These are phyloP conservation scores for Cicer judaicum DNA, from an alignment of 306 rosid genomes.

Conservation along the genomic window DNA sequence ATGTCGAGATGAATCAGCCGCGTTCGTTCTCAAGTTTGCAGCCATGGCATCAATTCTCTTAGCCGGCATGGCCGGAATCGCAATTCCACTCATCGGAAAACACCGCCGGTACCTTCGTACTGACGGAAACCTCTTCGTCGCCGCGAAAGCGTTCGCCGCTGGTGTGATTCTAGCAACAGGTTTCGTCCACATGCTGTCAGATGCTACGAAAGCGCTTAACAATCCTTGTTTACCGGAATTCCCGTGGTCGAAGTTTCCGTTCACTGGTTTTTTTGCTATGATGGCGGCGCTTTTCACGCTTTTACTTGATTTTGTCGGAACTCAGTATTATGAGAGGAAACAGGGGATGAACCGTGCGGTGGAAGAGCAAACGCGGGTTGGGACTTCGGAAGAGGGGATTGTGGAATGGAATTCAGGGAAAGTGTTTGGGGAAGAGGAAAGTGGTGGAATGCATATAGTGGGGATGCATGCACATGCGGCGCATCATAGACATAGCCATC, in stretches of 20 bases:
- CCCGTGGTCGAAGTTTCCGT: slow-evolving; percentile 92
- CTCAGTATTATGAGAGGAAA: slow-evolving; percentile 86
- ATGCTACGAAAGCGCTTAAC: slow-evolving; percentile 58
- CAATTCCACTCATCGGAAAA: slow-evolving; percentile 71
- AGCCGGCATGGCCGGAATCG: slow-evolving; percentile 74
- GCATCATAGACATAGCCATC: slow-evolving; percentile 79
- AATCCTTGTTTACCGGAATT: slow-evolving; percentile 66
- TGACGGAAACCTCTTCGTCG: slow-evolving; percentile 78
- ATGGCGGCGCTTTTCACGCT: slow-evolving; percentile 79
- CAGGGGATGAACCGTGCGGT: slow-evolving; percentile 54
- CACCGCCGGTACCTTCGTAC: slow-evolving; percentile 66
- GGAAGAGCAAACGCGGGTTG: slow-evolving; percentile 56
- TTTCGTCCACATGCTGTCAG: slow-evolving; percentile 89
- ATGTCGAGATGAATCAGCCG: slow-evolving; percentile 75
- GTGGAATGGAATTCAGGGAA: slow-evolving; percentile 50
- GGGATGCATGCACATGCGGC: slow-evolving; percentile 98
- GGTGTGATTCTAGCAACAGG: slow-evolving; percentile 95
- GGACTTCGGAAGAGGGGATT: slow-evolving; percentile 47
- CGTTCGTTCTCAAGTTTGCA: slow-evolving; percentile 64
- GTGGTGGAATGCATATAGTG: slow-evolving; percentile 95
- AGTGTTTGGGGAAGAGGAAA: slow-evolving; percentile 87
- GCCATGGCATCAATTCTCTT: slow-evolving; percentile 79
- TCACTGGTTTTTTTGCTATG: slow-evolving; percentile 89
- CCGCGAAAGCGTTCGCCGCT: slow-evolving; percentile 89
- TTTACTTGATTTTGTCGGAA: slow-evolving; percentile 83